Evolutionary conservation across 2,329 filamentous ascomycete genomes (phyloP), one percentile per base, ranked within the genome.

Genomic region (Xylaria polymorpha): DNA sequence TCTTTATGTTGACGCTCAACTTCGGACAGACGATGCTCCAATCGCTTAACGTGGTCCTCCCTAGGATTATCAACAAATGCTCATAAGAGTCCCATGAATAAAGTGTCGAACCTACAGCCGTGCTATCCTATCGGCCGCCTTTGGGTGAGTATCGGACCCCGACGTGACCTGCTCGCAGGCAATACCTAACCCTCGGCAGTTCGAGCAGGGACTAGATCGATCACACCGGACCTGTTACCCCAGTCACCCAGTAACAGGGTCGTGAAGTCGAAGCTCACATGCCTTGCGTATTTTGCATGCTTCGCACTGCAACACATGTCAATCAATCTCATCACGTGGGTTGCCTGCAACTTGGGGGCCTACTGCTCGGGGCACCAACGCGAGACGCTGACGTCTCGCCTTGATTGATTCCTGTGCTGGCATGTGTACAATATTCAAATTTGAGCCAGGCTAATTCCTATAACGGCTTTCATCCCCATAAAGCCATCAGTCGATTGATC

Each of bases 231-330:
- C 25, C 56, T 58, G 20, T 15, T 29, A n/a, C 7, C n/a, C 18
- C 6, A 22, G 25, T 58, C 9, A 58, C 39, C 39, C 14, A 32
- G 14, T 44, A 18, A 44, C 4, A n/a, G 18, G 41, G 14, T n/a
- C 2, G 20, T 29, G 22, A 29, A 14, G 10, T 51, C 35, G 5
- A 1, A 14, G 39, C 56, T 44, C 39, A 32, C 51, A 29, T 56
- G 35, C 51, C 51, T 56, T 56, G 51, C 51, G 51, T 56, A 56
- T 56, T 22, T 56, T 56, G 29, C 51, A 56, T 15, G 51, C 51
- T 39, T 56, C 51, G 37, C 51, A 56, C 51, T 56, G 9, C 15
- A 15, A 4, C 18, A 56, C 25, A 22, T 39, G 51, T 56, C 18
- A 56, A 8, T 29, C 18, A 20, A 58, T 43, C 20, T 43, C 22